A percentile compares a stretch with the other conserved stretches of the same genome.
phyloP scores from a whole-genome alignment of 2,329 filamentous ascomycete genomes.

The Monosporascus sp. region DNA sequence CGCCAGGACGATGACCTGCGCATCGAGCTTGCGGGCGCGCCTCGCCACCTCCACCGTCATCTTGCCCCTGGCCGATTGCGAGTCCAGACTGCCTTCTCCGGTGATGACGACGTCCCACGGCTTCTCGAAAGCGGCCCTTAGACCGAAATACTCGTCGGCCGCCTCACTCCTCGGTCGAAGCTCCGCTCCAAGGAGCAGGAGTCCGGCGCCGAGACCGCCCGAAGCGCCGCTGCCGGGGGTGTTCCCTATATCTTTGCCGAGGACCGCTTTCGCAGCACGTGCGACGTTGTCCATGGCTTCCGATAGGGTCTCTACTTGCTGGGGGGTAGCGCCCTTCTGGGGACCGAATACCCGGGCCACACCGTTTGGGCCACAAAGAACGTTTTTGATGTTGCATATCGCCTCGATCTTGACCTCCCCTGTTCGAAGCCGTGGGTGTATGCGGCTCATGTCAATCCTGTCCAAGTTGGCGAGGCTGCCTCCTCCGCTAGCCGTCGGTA shows the following conservation, averaged over 20 bases:
- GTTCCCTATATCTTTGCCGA: constrained; percentile 31
- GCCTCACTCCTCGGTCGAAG: constrained; percentile 44
- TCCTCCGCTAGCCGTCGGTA: constrained; percentile 37
- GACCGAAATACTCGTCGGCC: constrained; percentile 45
- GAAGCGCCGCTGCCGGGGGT: constrained; percentile 46
- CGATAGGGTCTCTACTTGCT: constrained; percentile 38
- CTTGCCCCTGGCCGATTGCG: constrained; percentile 47
- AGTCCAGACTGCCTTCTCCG: constrained; percentile 48
- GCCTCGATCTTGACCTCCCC: constrained; percentile 37
- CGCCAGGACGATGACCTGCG: constrained; percentile 39
- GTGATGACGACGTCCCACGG: constrained; percentile 46
- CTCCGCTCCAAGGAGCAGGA: constrained; percentile 41
- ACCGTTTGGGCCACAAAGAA: constrained; percentile 43
- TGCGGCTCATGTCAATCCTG: constrained; percentile 31
- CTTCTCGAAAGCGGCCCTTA: constrained; percentile 39
- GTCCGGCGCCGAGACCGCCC: constrained; percentile 46
- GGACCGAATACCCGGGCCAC: constrained; percentile 47
- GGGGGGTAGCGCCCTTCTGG: constrained; percentile 44
- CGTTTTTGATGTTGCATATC: constrained; percentile 47
- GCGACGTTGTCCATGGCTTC: constrained; percentile 38
- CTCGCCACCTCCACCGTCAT: constrained; percentile 48
- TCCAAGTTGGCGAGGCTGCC: constrained; percentile 32
- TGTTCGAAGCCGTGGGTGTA: constrained; percentile 33
- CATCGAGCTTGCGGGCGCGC: constrained; percentile 38
- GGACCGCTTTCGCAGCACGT: constrained; percentile 25